Evolutionary conservation across 2,329 filamentous ascomycete genomes (phyloP).

Genomic region (Coleophoma crateriformis): DNA sequence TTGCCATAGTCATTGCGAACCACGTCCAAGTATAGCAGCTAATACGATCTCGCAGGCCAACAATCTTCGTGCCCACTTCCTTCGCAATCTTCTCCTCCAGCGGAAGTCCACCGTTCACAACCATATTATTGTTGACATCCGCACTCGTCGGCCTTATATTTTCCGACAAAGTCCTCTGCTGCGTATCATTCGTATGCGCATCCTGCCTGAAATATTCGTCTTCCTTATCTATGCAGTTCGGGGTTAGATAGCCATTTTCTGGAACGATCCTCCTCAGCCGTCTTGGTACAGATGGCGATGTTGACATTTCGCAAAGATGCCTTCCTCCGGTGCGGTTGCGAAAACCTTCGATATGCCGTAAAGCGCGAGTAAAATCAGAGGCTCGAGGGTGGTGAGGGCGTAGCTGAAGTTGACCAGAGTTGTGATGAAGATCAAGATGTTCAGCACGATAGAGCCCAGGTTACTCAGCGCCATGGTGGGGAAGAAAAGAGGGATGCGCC

Average conservation of each 20-base stretch:
- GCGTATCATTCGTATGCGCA: slow-evolving; percentile 2
- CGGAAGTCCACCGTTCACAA: neutral
- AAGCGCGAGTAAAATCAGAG: slow-evolving; percentile 38
- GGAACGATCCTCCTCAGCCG: slow-evolving; percentile 11
- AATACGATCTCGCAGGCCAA: slow-evolving; percentile 44
- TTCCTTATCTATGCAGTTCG: slow-evolving; percentile 12
- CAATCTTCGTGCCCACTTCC: slow-evolving; percentile 24
- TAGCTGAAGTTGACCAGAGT: slow-evolving; percentile 48
- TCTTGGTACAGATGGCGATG: slow-evolving; percentile 22
- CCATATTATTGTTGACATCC: neutral
- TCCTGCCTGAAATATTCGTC: slow-evolving; percentile 4
- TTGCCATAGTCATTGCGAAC: slow-evolving; percentile 56
- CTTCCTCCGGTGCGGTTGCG: slow-evolving; percentile 39
- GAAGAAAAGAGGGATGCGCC: neutral
- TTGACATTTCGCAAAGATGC: slow-evolving; percentile 30
- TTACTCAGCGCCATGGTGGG: slow-evolving; percentile 43
- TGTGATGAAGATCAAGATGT: slow-evolving; percentile 47
- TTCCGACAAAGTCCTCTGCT: slow-evolving; percentile 4
- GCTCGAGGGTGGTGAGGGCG: slow-evolving; percentile 42
- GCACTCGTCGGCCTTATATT: neutral
- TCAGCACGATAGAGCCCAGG: slow-evolving; percentile 44
- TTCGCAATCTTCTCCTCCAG: neutral
- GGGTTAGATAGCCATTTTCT: slow-evolving; percentile 31
- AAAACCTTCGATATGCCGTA: slow-evolving; percentile 45
- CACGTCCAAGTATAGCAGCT: slow-evolving; percentile 64